Conservation (phyloP, 202 grass and related monocot genomes). For the Thinopyrum obtusiflorum region DNA sequence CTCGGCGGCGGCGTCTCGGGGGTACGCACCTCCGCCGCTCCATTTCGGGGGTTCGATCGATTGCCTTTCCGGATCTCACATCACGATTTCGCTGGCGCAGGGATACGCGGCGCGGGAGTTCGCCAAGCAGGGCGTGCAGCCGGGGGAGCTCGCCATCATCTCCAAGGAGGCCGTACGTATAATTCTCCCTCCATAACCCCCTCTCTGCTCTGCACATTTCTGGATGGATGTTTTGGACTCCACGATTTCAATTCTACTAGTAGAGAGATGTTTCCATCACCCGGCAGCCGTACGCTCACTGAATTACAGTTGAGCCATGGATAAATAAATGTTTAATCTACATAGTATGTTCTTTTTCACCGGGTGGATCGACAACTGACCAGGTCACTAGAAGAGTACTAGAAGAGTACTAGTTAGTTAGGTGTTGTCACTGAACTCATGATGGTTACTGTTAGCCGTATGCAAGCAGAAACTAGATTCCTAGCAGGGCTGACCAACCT, state of each 20-base stretch:
- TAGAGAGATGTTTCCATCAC: not conserved
- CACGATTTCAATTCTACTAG: not conserved
- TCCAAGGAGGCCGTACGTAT: constrained; percentile 80
- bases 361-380: not conserved
- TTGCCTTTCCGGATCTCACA: constrained; percentile 7
- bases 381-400: not conserved
- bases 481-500: not conserved
- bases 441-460: not conserved
- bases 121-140: constrained; percentile 64
- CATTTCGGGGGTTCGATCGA: not conserved
- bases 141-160: constrained; percentile 90
- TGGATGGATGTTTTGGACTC: too few relatives aligned
- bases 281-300: not conserved
- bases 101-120: constrained; percentile 93
- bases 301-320: not conserved
- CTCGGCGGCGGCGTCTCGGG: constrained; percentile 83
- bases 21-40: constrained; percentile 11
- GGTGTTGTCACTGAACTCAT: not conserved
- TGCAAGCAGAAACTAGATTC: not conserved
- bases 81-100: constrained; percentile 17
- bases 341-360: not conserved
- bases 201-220: not conserved
- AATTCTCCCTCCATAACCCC: not conserved
- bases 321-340: too few relatives aligned
- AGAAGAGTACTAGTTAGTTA: not conserved